Evolutionary conservation across 1,139 yeast genomes (phyloP).

Genomic region (Kodamaea sp.): DNA sequence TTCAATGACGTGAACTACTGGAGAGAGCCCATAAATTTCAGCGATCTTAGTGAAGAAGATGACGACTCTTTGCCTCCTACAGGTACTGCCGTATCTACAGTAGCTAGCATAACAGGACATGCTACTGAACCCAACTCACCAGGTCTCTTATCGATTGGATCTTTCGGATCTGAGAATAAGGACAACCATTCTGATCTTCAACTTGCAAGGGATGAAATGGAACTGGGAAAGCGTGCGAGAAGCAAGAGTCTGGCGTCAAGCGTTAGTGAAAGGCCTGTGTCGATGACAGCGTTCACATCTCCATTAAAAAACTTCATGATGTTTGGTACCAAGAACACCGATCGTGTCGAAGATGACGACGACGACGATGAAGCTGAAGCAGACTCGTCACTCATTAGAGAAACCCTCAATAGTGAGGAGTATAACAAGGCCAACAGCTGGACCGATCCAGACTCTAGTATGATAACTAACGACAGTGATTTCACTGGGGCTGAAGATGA

Average conservation of each 20-base stretch:
- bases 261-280: constrained; percentile 27
- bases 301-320: constrained; percentile 48
- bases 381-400: constrained; percentile 2
- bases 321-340: constrained; percentile 25
- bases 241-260: constrained; percentile 10
- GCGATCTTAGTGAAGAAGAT: constrained; percentile 54
- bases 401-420: constrained; percentile 7
- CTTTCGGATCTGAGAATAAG: constrained; percentile 10
- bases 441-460: constrained; percentile 9
- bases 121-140: constrained; percentile 14
- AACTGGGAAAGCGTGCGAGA: constrained; percentile 3
- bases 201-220: constrained; percentile 3
- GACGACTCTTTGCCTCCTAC: constrained; percentile 24
- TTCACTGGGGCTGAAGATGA: constrained; percentile 13
- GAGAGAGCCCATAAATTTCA: constrained; percentile 72
- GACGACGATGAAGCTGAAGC: constrained; percentile 11
- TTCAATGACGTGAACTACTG: constrained; percentile 89
- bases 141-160: constrained; percentile 19
- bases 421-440: constrained; percentile 1
- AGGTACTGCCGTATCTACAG: constrained; percentile 1
- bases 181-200: constrained; percentile 4
- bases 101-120: constrained; percentile 5
- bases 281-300: constrained; percentile 41
- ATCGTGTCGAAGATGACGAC: constrained; percentile 13
- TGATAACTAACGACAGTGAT: constrained; percentile 13